phyloP scores from a whole-genome alignment of 2,329 filamentous ascomycete genomes.

The Cadophora luteo-olivacea region DNA sequence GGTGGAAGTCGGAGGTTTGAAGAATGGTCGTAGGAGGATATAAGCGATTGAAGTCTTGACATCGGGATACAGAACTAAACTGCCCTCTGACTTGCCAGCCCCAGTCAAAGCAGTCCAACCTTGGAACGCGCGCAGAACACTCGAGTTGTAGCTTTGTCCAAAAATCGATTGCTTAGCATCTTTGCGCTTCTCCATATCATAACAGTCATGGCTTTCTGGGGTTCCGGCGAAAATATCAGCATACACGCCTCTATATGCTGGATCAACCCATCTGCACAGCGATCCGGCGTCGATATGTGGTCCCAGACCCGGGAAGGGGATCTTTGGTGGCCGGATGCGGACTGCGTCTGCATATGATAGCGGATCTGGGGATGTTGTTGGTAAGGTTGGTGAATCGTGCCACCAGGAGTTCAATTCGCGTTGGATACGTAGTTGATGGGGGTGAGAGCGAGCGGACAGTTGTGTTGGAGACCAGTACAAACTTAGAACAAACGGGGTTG shows the following conservation, averaged over 20 bases:
- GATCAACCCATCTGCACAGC: conserved; percentile 51
- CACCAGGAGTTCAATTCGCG: conserved; percentile 49
- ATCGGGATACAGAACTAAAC: conserved; percentile 50
- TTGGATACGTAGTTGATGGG: conserved; percentile 47
- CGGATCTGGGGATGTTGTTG: conserved; percentile 44
- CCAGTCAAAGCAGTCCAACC: conserved; percentile 52
- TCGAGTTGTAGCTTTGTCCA: conserved; percentile 40
- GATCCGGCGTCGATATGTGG: conserved; percentile 53
- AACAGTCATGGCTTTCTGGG: conserved; percentile 48
- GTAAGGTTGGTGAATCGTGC: conserved; percentile 44
- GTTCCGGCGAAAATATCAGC: conserved; percentile 47
- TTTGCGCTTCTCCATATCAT: conserved; percentile 47
- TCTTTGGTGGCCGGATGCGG: conserved; percentile 48
- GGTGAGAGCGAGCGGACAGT: conserved; percentile 47
- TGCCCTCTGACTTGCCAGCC: conserved; percentile 47
- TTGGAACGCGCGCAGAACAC: conserved; percentile 49
- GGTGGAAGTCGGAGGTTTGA: conserved; percentile 43
- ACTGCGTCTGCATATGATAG: conserved; percentile 50
- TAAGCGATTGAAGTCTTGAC: conserved; percentile 48
- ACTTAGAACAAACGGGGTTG: conserved; percentile 49
- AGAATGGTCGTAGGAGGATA: conserved; percentile 51
- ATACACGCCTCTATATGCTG: conserved; percentile 48
- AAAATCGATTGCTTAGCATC: conserved; percentile 47
- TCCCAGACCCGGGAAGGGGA: conserved; percentile 49
- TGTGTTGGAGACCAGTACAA: conserved; percentile 51